Evolutionary conservation across 1,139 yeast species (phyloP), one percentile per base, ranked within the genome.

Genomic region (Taiozyma sp.): DNA sequence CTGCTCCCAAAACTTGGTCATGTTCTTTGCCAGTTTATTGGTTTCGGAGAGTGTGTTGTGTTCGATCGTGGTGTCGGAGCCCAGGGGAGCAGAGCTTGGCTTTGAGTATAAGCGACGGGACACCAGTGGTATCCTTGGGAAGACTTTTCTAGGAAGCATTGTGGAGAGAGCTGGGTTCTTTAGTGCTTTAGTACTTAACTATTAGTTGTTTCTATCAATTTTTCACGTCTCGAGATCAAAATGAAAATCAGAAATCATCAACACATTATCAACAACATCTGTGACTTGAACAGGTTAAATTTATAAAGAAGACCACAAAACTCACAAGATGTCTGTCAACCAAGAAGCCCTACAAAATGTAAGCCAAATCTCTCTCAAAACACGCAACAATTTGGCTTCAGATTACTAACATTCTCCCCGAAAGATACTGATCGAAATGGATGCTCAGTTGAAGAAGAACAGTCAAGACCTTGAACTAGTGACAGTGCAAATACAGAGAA

Each of bases 1-100:
- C 51, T 83, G 79, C 54, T 87, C 89, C 98, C 98, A 93, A 66
- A 93, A 92, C 67, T 83, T 84, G 48, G 81, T 75, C 50, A 87
- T 70, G 0, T 96, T 85, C 65, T 83, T 84, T 48, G 87, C 80
- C 51, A 87, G 72, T 59, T 87, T 74, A 66, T 87, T 88, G 7
- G 96, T 80, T 60, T 87, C 91, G 0, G 88, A 71, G 50, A 69
- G 66, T 43, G 73, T 60, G 60, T 83, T 84, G 52, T 76, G 71
- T 57, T 83, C 87, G 10, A 78, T 62, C 4, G 83, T 69, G 43
- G 67, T 68, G 56, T 75, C 80, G 39, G 64, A 61, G 8, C 56
- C 56, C 2, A 53, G 46, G n/a, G 52, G 54, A 24, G 28, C 79
- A 9, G 54, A 49, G 2, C 59, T 45, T 6, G 41, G 6, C 19